These are phyloP conservation scores for Daedaleopsis sinensis DNA, from an alignment of 768 basidiomycete genomes.

Conservation along the genomic window DNA sequence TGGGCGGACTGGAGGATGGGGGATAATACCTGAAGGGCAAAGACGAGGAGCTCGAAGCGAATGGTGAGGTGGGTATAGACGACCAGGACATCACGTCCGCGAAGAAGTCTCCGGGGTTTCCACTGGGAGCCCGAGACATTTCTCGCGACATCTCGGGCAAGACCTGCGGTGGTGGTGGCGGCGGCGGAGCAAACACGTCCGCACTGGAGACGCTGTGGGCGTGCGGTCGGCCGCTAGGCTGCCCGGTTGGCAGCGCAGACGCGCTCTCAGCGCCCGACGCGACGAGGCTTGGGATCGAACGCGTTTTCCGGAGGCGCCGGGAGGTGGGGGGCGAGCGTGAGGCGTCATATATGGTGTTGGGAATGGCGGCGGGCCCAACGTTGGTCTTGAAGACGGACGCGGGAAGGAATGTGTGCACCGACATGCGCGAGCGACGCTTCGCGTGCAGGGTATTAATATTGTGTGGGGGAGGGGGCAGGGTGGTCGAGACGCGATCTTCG, in stretches of 20 bases:
- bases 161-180: slow-evolving; percentile 10
- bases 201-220: slow-evolving; percentile 80
- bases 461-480: not conserved
- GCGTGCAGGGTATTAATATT: slow-evolving; percentile 18
- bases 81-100: slow-evolving; percentile 68
- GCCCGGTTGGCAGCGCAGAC: slow-evolving; percentile 19
- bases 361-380: slow-evolving; percentile 19
- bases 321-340: slow-evolving; percentile 36
- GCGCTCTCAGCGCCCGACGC: slow-evolving; percentile 21
- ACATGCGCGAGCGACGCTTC: slow-evolving; percentile 66
- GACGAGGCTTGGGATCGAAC: slow-evolving; percentile 66
- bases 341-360: slow-evolving; percentile 20
- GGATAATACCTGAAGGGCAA: slow-evolving; percentile 26
- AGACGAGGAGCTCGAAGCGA: slow-evolving; percentile 32
- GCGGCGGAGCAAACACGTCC: slow-evolving; percentile 53
- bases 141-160: not conserved
- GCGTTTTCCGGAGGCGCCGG: slow-evolving; percentile 70
- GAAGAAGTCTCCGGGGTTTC: slow-evolving; percentile 55
- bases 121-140: not conserved
- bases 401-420: slow-evolving; percentile 60
- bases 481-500: slow-evolving; percentile 41
- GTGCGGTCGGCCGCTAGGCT: slow-evolving; percentile 59
- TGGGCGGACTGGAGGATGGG: slow-evolving; percentile 4
- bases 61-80: slow-evolving; percentile 41
- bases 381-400: slow-evolving; percentile 52